Evolutionary conservation across 495 filamentous ascomycete genomes (phyloP).

Genomic region (Penicillium paradoxum): DNA sequence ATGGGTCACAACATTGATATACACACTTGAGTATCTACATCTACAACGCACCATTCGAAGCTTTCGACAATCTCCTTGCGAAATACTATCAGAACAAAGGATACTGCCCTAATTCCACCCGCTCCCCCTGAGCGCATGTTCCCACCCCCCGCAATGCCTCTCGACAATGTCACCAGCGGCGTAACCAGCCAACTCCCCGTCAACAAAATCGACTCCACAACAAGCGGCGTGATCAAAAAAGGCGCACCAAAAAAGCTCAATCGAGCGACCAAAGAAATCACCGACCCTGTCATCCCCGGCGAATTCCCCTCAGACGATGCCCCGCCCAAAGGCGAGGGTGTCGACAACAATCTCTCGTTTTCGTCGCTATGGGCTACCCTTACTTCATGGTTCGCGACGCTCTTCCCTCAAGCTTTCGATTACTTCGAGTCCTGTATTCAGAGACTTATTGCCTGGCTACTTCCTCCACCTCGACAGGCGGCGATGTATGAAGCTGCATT

Average conservation of each 20-base stretch:
- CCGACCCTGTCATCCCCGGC: conserved; percentile 25
- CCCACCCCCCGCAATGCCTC: conserved; percentile 21
- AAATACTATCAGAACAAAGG: not conserved
- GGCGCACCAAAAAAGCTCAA: conserved; percentile 14
- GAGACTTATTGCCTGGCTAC: conserved; percentile 21
- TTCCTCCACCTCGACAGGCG: conserved; percentile 29
- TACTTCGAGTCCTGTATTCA: conserved; percentile 25
- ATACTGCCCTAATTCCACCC: not conserved
- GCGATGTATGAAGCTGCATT: conserved; percentile 29
- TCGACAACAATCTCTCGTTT: conserved; percentile 19
- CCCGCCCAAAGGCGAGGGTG: conserved; percentile 11
- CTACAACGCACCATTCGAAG: not conserved
- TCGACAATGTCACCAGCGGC: conserved; percentile 25
- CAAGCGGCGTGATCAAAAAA: conserved; percentile 17
- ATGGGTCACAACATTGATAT: not conserved
- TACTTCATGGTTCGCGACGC: conserved; percentile 11
- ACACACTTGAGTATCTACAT: not conserved
- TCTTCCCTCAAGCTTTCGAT: conserved; percentile 26
- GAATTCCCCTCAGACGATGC: conserved; percentile 30
- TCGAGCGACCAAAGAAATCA: conserved; percentile 19
- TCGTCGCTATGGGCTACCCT: conserved; percentile 13
- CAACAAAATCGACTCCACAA: conserved; percentile 13
- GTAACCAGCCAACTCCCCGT: conserved; percentile 18
- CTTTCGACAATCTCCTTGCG: too few relatives aligned
- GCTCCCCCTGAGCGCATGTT: not conserved